These are phyloP conservation scores for Wickerhamiella alocasiicola DNA, from an alignment of 805 yeast genomes.

Conservation along the genomic window DNA sequence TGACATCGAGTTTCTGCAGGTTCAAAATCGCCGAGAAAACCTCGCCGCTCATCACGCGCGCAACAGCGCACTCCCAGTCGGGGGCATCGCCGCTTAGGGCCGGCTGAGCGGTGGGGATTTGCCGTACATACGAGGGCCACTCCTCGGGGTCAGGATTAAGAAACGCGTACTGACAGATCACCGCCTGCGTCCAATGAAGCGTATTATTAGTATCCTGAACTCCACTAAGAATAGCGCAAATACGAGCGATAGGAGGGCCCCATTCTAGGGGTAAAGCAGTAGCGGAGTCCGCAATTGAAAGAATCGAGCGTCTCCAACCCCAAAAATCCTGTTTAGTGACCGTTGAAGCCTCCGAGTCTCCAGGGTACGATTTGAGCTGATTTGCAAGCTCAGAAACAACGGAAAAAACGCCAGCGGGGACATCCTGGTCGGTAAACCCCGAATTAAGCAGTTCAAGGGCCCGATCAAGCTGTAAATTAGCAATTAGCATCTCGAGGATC, in stretches of 20 bases:
- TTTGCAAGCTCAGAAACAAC: background rate
- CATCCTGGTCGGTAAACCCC: background rate
- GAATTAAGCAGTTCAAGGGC: background rate
- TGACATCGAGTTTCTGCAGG: slow-evolving; percentile 14
- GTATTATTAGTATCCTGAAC: slow-evolving; percentile 5
- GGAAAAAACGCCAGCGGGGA: background rate
- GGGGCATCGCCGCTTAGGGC: slow-evolving; percentile 11
- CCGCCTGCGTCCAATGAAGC: slow-evolving; percentile 15
- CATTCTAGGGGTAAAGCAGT: background rate
- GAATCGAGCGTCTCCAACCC: slow-evolving; percentile 16
- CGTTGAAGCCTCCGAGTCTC: background rate
- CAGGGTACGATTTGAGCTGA: slow-evolving; percentile 1
- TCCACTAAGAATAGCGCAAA: slow-evolving; percentile 14
- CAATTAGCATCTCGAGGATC: slow-evolving; percentile 2
- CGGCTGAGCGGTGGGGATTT: slow-evolving; percentile 8
- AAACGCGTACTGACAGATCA: slow-evolving; percentile 12
- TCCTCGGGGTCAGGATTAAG: slow-evolving; percentile 15
- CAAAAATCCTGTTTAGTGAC: slow-evolving; percentile 10
- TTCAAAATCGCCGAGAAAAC: slow-evolving; percentile 14
- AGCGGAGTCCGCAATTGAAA: slow-evolving; percentile 8
- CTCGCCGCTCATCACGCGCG: slow-evolving; percentile 15
- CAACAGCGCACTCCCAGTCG: slow-evolving; percentile 20
- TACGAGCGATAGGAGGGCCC: slow-evolving; percentile 4
- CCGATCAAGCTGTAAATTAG: background rate
- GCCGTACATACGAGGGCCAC: slow-evolving; percentile 11